A percentile compares a stretch with the other conserved stretches of the same genome.
Conservation (phyloP, 2,329 filamentous ascomycete species). For the Neophaeococcomyces aloes region DNA sequence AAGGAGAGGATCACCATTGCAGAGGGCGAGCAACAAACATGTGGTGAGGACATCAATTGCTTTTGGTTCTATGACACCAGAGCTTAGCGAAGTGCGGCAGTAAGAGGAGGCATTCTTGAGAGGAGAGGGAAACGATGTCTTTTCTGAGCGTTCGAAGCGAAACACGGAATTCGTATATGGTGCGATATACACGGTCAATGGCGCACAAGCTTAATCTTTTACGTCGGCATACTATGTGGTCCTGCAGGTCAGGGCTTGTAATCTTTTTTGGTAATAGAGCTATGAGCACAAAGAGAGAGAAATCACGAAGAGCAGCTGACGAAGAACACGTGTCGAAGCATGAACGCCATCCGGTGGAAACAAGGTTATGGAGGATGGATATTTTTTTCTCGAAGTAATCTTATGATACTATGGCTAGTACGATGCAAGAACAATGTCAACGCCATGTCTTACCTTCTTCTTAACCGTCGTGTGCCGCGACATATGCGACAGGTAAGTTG, state of each 20-base stretch:
- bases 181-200: background rate
- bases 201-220: background rate
- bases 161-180: background rate
- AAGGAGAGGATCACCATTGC: background rate
- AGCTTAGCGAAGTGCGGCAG: background rate
- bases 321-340: background rate
- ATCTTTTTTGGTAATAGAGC: slow-evolving; percentile 4
- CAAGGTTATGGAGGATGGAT: slow-evolving; percentile 1
- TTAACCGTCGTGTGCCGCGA: background rate
- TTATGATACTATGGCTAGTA: slow-evolving; percentile 9
- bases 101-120: background rate
- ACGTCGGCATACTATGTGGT: slow-evolving; percentile 2
- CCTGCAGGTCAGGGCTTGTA: slow-evolving; percentile 7
- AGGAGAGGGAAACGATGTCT: background rate
- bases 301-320: background rate
- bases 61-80: slow-evolving; percentile 6
- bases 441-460: slow-evolving; percentile 3
- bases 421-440: slow-evolving; percentile 6
- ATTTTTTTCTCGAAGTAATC: slow-evolving; percentile 3
- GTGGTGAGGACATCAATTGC: background rate
- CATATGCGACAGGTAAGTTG: background rate
- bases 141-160: slow-evolving; percentile 9
- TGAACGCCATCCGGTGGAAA: background rate
- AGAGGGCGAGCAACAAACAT: background rate
- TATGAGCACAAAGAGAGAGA: no score